A percentile compares a stretch with the other conserved stretches of the same genome.
Conservation (phyloP, 441 rosid genomes). For the Hura crepitans region DNA sequence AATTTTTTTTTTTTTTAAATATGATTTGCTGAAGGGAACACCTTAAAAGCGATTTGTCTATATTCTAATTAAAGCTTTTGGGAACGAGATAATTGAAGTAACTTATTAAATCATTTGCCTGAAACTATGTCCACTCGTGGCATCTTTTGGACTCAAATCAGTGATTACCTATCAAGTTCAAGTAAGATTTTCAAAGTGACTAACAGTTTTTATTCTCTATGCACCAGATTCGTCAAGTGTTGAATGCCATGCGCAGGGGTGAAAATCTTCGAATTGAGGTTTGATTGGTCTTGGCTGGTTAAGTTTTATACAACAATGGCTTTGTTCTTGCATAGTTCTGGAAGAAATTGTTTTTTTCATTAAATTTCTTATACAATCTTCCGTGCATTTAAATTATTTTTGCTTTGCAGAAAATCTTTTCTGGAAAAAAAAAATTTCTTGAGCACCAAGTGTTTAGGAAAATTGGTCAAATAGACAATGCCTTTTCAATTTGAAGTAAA, state of each 20-base stretch:
- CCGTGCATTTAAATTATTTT: not conserved
- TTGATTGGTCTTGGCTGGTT: conserved; percentile 28
- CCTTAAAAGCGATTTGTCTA: too few species aligned
- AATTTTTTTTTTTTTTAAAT: too few species aligned
- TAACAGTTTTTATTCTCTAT: conserved; percentile 24
- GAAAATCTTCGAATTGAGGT: conserved; percentile 75
- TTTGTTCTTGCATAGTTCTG: not conserved
- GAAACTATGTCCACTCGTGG: not conserved
- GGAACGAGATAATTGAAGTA: not conserved
- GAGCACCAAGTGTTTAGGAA: not conserved
- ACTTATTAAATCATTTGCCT: not conserved
- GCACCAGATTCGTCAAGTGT: conserved; percentile 71
- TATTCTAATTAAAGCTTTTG: not conserved
- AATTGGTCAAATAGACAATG: not conserved
- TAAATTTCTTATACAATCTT: not conserved
- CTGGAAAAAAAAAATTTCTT: not conserved
- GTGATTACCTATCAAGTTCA: not conserved
- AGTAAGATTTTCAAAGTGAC: not conserved
- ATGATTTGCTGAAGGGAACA: too few species aligned
- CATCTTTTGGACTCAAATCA: not conserved
- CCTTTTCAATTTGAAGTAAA: not conserved
- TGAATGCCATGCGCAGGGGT: conserved; percentile 75
- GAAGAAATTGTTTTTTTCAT: not conserved
- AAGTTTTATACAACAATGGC: not conserved
- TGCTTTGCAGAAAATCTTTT: not conserved